Conservation (phyloP, 257 asterid species). For the Nicotiana otophora region DNA sequence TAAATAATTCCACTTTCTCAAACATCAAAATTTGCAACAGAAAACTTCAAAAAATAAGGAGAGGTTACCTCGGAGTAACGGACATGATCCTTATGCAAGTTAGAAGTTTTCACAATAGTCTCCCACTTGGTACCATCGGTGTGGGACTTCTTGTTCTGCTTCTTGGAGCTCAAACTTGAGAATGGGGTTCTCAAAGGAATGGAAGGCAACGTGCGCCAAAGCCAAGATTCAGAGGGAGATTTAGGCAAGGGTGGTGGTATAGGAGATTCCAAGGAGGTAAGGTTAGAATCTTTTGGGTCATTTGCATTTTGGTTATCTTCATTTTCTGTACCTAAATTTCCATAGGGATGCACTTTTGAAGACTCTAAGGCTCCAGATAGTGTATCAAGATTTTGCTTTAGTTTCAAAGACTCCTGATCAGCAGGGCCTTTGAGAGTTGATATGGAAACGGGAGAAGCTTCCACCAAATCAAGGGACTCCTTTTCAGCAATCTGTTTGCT, state of each 20-base stretch:
- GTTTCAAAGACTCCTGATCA: slow-evolving; percentile 19
- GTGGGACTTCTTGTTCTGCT: slow-evolving; percentile 36
- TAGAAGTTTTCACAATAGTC: slow-evolving; percentile 69
- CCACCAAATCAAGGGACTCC: slow-evolving; percentile 14
- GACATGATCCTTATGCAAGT: slow-evolving; percentile 39
- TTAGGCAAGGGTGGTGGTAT: slow-evolving; percentile 87
- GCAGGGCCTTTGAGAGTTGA: slow-evolving; percentile 6
- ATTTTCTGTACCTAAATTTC: slow-evolving; percentile 10
- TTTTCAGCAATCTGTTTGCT: slow-evolving; percentile 19
- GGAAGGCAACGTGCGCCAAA: slow-evolving; percentile 72
- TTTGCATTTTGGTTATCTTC: slow-evolving; percentile 21
- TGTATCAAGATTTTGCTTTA: not conserved
- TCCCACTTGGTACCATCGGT: slow-evolving; percentile 66
- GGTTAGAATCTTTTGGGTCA: slow-evolving; percentile 10
- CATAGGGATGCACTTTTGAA: slow-evolving; percentile 17
- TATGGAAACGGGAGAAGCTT: slow-evolving; percentile 11
- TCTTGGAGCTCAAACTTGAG: slow-evolving; percentile 29
- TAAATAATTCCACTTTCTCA: not conserved
- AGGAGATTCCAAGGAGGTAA: slow-evolving; percentile 41
- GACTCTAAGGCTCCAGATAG: slow-evolving; percentile 1
- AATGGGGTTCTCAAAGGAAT: slow-evolving; percentile 52
- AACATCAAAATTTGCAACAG: not conserved
- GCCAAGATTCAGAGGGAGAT: slow-evolving; percentile 99
- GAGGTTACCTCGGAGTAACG: slow-evolving; percentile 61
- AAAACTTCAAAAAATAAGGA: not conserved